Conservation (phyloP, 2,329 filamentous ascomycete genomes). For the Penicillium sp. region DNA sequence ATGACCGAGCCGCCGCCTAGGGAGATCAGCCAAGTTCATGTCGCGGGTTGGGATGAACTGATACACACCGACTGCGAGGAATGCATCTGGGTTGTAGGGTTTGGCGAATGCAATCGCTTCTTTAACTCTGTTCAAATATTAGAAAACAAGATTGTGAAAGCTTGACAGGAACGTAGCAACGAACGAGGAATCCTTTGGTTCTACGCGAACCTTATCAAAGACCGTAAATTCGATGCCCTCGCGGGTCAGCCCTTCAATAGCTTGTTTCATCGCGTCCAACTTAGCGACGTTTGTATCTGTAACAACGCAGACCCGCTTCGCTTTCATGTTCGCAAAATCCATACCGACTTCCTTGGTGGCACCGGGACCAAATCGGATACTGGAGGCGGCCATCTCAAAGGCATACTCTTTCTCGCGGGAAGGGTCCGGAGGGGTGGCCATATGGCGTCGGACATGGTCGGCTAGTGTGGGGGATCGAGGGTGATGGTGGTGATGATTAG, state of each 20-base stretch:
- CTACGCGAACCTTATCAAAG: slow-evolving; percentile 79
- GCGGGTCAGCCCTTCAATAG: slow-evolving; percentile 74
- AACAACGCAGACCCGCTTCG: slow-evolving; percentile 86
- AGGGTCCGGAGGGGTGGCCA: slow-evolving; percentile 78
- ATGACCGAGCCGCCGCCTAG: slow-evolving; percentile 84
- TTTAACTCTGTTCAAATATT: slow-evolving; percentile 65
- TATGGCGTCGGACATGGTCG: slow-evolving; percentile 61
- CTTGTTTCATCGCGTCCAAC: slow-evolving; percentile 88
- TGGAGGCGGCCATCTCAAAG: slow-evolving; percentile 97
- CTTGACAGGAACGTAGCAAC: background rate
- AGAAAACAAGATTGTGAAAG: slow-evolving; percentile 1
- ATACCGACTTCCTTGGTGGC: slow-evolving; percentile 96
- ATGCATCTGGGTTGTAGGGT: slow-evolving; percentile 80
- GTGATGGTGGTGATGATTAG: slow-evolving; percentile 79
- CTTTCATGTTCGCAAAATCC: slow-evolving; percentile 92
- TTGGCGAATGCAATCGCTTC: slow-evolving; percentile 89
- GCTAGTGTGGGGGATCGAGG: slow-evolving; percentile 57
- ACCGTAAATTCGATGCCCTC: slow-evolving; percentile 83
- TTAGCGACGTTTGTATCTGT: slow-evolving; percentile 83
- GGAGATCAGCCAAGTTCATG: slow-evolving; percentile 15
- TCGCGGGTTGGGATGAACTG: background rate
- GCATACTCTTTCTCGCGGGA: slow-evolving; percentile 89
- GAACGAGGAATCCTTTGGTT: slow-evolving; percentile 93
- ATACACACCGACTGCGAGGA: slow-evolving; percentile 77
- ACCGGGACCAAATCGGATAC: slow-evolving; percentile 91